Conservation (phyloP, 306 rosid species). For the Fagus sylvatica region DNA sequence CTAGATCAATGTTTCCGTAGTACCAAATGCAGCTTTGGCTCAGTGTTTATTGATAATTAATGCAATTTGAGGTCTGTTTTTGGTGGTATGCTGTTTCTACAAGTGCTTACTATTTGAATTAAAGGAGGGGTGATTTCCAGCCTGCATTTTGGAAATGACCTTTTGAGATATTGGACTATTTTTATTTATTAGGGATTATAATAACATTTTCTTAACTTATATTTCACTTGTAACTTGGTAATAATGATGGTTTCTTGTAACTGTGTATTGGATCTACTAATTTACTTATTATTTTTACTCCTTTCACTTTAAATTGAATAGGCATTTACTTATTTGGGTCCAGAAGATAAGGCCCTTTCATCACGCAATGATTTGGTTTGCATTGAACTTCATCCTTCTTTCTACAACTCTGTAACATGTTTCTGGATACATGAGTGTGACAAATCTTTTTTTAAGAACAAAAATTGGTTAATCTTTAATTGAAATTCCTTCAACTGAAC, state of each 20-base stretch:
- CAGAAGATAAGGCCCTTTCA: not conserved
- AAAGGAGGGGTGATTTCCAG: not conserved
- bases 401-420: not conserved
- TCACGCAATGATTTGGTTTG: not conserved
- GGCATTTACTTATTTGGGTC: not conserved
- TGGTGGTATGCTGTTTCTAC: not conserved
- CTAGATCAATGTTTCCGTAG: not conserved
- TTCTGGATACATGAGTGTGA: too few species aligned
- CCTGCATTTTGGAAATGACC: not conserved
- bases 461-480: not conserved
- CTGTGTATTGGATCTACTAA: not conserved
- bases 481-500: not conserved
- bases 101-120: not conserved
- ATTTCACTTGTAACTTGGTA: not conserved
- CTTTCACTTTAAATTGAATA: not conserved
- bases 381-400: not conserved
- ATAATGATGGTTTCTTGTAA: not conserved
- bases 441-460: not conserved
- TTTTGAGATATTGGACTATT: not conserved
- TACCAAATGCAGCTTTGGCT: not conserved
- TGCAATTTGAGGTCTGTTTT: not conserved
- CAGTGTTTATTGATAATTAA: not conserved
- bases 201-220: not conserved
- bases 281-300: not conserved
- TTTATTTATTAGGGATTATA: not conserved